Base-by-base conservation (phyloP, 2,329 filamentous ascomycete species). In the Pseudocercospora musae region DNA sequence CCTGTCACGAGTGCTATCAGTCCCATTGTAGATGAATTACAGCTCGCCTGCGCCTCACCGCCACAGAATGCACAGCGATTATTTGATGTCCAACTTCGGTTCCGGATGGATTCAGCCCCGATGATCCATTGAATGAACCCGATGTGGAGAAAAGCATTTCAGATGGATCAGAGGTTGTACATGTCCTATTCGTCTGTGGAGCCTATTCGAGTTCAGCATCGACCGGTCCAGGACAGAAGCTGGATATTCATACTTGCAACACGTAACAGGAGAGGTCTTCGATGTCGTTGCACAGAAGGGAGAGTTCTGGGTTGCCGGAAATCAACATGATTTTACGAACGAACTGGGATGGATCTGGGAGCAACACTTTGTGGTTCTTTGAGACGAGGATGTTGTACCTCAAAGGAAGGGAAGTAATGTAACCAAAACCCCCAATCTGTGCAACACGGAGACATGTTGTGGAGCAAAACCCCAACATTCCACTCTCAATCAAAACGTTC, bases 361-460 rank as follows among this genome's bases (percentile, higher is more conserved):
- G 15, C 49, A 53, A n/a, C 23, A 53, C 85, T 85, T 29, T 29
- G 49, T 53, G 3, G 15, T 18, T 6, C 20, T 23, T 18, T 18
- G 2, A 21, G n/a, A 44, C 4, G 27, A 29, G 5, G 3, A 29
- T 9, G 27, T 2, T 33, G 31, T n/a, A n/a, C n/a, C n/a, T n/a
- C n/a, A n/a, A n/a, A n/a, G n/a, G n/a, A n/a, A n/a, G n/a, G n/a
- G n/a, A n/a, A n/a, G n/a, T n/a, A n/a, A n/a, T n/a, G n/a, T n/a
- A n/a, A n/a, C n/a, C n/a, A n/a, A n/a, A n/a, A n/a, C n/a, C n/a
- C n/a, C n/a, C n/a, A n/a, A n/a, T n/a, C n/a, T n/a, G n/a, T n/a
- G n/a, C n/a, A n/a, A n/a, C n/a, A n/a, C n/a, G n/a, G n/a, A n/a
- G n/a, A n/a, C n/a, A n/a, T n/a, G n/a, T n/a, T n/a, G n/a, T n/a